A percentile compares a stretch with the other conserved stretches of the same genome.
These are phyloP conservation scores for Halenospora varia DNA, from an alignment of 495 filamentous ascomycete genomes.

Conservation along the genomic window DNA sequence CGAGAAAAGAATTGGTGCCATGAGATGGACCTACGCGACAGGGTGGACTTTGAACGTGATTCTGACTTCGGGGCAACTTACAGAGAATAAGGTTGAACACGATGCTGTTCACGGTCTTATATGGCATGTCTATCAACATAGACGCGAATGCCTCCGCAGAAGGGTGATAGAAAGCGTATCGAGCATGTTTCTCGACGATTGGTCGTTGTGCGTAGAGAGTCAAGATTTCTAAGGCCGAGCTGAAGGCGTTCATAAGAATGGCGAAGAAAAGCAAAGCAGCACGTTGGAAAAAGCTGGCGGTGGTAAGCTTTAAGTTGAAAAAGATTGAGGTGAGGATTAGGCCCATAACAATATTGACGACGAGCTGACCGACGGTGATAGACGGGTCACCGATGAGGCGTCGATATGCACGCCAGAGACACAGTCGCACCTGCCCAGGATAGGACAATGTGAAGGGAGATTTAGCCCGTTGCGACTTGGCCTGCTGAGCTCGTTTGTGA, in stretches of 20 bases:
- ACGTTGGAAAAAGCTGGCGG: constrained; percentile 68
- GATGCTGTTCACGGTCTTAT: constrained; percentile 28
- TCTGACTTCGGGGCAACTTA: too few species aligned
- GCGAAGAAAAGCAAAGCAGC: constrained; percentile 81
- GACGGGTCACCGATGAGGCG: background rate
- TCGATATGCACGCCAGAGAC: background rate
- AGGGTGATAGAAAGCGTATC: constrained; percentile 86
- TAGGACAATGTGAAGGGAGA: background rate
- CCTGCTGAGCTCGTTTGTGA: background rate
- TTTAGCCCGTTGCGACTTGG: background rate
- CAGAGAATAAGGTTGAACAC: constrained; percentile 50
- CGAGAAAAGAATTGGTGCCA: too few species aligned
- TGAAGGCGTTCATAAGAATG: constrained; percentile 79
- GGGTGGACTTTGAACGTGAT: too few species aligned
- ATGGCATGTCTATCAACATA: constrained; percentile 70
- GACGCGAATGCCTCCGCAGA: constrained; percentile 72
- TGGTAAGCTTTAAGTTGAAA: constrained; percentile 33
- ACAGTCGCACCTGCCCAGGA: background rate
- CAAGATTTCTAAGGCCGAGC: constrained; percentile 51
- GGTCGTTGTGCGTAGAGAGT: constrained; percentile 79
- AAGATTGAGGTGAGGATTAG: background rate
- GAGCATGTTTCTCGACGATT: constrained; percentile 84
- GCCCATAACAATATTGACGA: background rate
- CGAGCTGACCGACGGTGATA: background rate
- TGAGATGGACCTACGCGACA: too few species aligned